A percentile compares a stretch with the other conserved stretches of the same genome.
These are phyloP conservation scores for Dictyostelium capitatum DNA, from an alignment of 78 protist species.

Conservation along the genomic window DNA sequence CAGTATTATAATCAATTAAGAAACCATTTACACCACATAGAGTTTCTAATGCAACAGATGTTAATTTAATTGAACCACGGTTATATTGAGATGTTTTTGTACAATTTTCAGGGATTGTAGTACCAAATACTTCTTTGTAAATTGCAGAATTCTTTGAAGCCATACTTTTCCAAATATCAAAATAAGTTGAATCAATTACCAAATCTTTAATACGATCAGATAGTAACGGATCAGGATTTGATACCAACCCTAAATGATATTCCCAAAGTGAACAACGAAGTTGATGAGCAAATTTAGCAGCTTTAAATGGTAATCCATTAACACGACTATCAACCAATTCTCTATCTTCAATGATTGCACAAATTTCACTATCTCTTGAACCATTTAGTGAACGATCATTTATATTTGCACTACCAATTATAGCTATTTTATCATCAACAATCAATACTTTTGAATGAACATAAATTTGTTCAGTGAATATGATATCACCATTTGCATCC, in stretches of 20 bases:
- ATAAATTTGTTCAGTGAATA: slow-evolving; percentile 87
- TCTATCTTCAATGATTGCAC: slow-evolving; percentile 48
- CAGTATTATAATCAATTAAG: slow-evolving; percentile 48
- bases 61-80: slow-evolving; percentile 24
- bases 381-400: slow-evolving; percentile 86
- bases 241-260: slow-evolving; percentile 59
- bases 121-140: slow-evolving; percentile 36
- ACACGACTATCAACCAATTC: not conserved
- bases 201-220: slow-evolving; percentile 25
- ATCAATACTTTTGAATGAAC: slow-evolving; percentile 93
- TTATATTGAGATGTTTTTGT: slow-evolving; percentile 36
- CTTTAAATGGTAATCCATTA: slow-evolving; percentile 47
- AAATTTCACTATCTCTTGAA: slow-evolving; percentile 59
- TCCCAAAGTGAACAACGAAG: slow-evolving; percentile 72
- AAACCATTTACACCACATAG: slow-evolving; percentile 31
- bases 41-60: not conserved
- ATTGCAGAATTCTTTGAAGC: slow-evolving; percentile 20
- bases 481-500: slow-evolving; percentile 44
- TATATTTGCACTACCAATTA: slow-evolving; percentile 94
- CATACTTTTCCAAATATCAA: slow-evolving; percentile 31
- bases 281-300: slow-evolving; percentile 33
- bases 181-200: slow-evolving; percentile 14
- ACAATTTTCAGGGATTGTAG: slow-evolving; percentile 54
- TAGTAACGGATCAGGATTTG: not conserved
- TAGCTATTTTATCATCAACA: slow-evolving; percentile 89